Percentiles rank a stretch among this genome's conserved stretches.
These are phyloP conservation scores for Pleurotus sapidus DNA, from an alignment of 768 basidiomycete genomes.

Conservation along the genomic window DNA sequence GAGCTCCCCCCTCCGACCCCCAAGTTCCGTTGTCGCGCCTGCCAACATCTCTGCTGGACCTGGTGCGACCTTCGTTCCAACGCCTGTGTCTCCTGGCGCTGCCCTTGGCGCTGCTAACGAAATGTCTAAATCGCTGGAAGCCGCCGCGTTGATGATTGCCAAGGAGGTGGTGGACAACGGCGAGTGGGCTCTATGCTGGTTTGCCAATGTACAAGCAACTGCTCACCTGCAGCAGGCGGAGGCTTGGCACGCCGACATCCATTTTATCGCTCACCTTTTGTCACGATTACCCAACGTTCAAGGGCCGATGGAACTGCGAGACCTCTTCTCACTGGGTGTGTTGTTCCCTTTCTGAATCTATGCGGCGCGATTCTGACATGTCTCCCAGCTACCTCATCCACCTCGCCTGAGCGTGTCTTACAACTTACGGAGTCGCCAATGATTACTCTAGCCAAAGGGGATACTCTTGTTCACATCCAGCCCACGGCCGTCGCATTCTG, in stretches of 20 bases:
- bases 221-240: constrained; percentile 23
- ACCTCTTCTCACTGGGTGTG: constrained; percentile 41
- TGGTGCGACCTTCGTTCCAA: constrained; percentile 53
- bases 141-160: constrained; percentile 59
- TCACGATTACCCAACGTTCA: constrained; percentile 33
- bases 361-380: not conserved
- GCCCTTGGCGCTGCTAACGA: constrained; percentile 61
- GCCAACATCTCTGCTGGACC: constrained; percentile 38
- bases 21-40: constrained; percentile 48
- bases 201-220: constrained; percentile 29
- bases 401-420: constrained; percentile 10
- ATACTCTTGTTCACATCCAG: constrained; percentile 63
- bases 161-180: constrained; percentile 73
- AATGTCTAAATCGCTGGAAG: constrained; percentile 65
- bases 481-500: constrained; percentile 78
- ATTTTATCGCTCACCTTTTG: constrained; percentile 39
- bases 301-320: constrained; percentile 38
- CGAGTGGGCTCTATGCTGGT: constrained; percentile 68
- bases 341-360: not conserved
- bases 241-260: constrained; percentile 61
- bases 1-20: constrained; percentile 57
- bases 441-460: constrained; percentile 65
- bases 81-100: constrained; percentile 83
- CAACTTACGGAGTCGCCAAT: constrained; percentile 48
- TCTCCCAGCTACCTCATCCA: not conserved